A percentile compares a stretch with the other conserved stretches of the same genome.
These are phyloP conservation scores for Cercophora scortea DNA, from an alignment of 495 filamentous ascomycete genomes.

Conservation along the genomic window DNA sequence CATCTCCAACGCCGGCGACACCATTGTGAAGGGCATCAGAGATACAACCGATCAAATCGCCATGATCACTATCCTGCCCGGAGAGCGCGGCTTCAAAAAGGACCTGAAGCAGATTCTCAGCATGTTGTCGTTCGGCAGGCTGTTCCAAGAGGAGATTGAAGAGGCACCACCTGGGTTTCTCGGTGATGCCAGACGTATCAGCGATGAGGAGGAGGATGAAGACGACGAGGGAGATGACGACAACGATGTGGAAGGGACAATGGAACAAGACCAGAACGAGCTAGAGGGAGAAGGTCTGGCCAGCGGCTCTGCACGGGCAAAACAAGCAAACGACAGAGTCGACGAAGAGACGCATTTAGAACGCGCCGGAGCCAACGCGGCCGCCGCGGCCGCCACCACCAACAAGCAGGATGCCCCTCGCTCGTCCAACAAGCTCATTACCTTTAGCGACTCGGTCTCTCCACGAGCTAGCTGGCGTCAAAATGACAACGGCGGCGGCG, in stretches of 20 bases:
- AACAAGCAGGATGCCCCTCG: neutral
- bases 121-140: conserved; percentile 26
- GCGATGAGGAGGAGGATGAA: conserved; percentile 8
- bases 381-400: conserved; percentile 3
- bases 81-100: conserved; percentile 45
- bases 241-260: conserved; percentile 6
- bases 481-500: no score
- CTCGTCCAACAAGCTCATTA: neutral
- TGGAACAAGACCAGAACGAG: conserved; percentile 11
- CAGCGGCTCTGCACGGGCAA: conserved; percentile 1
- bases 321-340: conserved; percentile 5
- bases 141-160: conserved; percentile 26
- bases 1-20: conserved; percentile 77
- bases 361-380: conserved; percentile 9
- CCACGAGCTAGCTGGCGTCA: neutral
- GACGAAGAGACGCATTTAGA: conserved; percentile 10
- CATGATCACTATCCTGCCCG: conserved; percentile 67
- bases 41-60: conserved; percentile 65
- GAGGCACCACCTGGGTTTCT: conserved; percentile 34
- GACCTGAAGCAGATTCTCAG: conserved; percentile 29
- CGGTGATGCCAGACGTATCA: conserved; percentile 22
- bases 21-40: conserved; percentile 60
- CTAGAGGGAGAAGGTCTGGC: conserved; percentile 9
- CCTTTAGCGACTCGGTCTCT: neutral
- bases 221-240: conserved; percentile 13